Conservation (phyloP, 306 rosid genomes). For the Rosa multiflora region DNA sequence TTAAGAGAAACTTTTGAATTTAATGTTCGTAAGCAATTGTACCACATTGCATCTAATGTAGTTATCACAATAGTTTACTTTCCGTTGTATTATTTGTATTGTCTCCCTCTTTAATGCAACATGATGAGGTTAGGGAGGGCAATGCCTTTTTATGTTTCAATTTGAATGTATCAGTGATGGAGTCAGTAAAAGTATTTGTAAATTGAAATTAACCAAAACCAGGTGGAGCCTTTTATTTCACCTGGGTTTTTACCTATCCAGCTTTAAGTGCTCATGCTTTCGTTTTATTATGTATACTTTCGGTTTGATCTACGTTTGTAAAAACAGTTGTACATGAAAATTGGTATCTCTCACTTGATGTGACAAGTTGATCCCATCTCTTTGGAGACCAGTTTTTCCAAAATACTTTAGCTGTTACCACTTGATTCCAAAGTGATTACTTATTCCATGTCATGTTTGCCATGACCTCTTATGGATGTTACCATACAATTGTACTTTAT, state of each 20-base stretch:
- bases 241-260: background rate
- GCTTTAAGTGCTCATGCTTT: background rate
- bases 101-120: too few species aligned
- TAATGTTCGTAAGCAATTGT: too few species aligned
- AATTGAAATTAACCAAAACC: background rate
- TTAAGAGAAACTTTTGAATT: background rate
- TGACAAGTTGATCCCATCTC: background rate
- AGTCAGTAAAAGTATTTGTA: background rate
- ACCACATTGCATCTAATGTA: background rate
- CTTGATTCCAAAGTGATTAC: background rate
- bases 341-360: background rate
- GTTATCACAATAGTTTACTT: background rate
- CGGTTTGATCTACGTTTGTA: background rate
- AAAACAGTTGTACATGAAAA: background rate
- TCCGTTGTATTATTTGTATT: too few species aligned
- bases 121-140: background rate
- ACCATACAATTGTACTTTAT: background rate
- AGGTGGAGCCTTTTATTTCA: background rate
- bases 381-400: background rate
- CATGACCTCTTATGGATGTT: background rate
- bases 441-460: background rate
- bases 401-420: background rate
- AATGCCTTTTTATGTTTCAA: background rate
- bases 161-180: background rate
- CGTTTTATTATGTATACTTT: background rate